Base-by-base conservation (phyloP, 495 filamentous ascomycete genomes). In the Immersiella caudata region DNA sequence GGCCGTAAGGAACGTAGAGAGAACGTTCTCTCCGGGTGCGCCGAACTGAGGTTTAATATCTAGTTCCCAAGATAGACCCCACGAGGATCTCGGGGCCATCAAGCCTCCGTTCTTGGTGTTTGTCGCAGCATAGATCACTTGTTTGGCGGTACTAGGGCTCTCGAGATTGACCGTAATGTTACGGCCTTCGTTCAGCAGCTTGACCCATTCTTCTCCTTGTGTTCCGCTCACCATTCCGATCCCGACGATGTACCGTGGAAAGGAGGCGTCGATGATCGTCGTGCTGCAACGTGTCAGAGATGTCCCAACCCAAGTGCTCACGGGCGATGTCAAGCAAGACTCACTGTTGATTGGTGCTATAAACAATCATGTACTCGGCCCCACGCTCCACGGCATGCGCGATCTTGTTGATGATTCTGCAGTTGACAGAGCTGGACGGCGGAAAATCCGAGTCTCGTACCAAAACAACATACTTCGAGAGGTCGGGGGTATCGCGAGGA, bases 61-160 rank as follows among this genome's bases (percentile, higher is more conserved):
- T 49, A 82, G 68, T 62, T 86, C 82, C 52, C 76, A 84, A 0
- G 78, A 81, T 12, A 82, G 82, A 11, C 82, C 82, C 83, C 83
- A 86, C 40, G 75, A 76, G 27, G 76, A 84, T 64, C 76, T 84
- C 0, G 76, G 68, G 62, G 79, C 80, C n/a, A 83, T 59, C 60
- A 79, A 76, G 4, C 82, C 80, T 21, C 79, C 81, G 21, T 71
- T 78, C 12, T 61, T 36, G 20, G 63, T 66, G 67, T 83, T 82
- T 33, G 12, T 74, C 60, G 56, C 74, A 67, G 66, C 68, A 62
- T n/a, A 78, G 2, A 49, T 33, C 35, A 54, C n/a, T 22, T 54
- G 40, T 11, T n/a, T 29, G 70, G 1, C 76, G 74, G 21, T 75
- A 72, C 6, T 75, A 68, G 22, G 74, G 71, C 26, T 78, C 6